Percentiles rank a stretch among this genome's conserved stretches.
phyloP scores from a whole-genome alignment of 176 grass and related monocot species.

The Chloris gayana region DNA sequence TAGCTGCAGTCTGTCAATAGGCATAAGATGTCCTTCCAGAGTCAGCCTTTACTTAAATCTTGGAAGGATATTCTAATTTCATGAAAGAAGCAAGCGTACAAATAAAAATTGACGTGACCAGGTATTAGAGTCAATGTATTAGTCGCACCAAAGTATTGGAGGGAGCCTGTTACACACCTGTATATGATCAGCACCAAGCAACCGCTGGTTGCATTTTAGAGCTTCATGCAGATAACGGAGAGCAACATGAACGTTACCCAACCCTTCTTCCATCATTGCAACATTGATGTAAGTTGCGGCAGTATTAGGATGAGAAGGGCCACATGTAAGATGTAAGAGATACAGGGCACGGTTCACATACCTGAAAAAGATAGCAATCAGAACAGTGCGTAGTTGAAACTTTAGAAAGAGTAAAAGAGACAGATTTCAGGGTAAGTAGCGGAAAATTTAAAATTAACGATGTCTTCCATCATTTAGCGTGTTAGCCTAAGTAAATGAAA shows the following conservation, averaged over 20 bases:
- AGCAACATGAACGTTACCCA: conserved; percentile 98
- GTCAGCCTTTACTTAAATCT: conserved; percentile 13
- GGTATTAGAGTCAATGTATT: conserved; percentile 16
- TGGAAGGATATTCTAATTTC: neutral
- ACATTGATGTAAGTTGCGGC: conserved; percentile 99
- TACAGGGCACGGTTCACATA: conserved; percentile 98
- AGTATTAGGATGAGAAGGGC: conserved; percentile 95
- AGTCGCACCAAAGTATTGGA: conserved; percentile 29
- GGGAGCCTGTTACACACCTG: conserved; percentile 62
- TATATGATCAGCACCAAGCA: conserved; percentile 98
- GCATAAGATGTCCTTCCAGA: conserved; percentile 35
- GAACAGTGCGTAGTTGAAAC: conserved; percentile 16
- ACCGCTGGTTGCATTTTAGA: conserved; percentile 93
- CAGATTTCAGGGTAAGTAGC: conserved; percentile 7
- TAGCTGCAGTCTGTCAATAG: conserved; percentile 90
- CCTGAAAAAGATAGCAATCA: conserved; percentile 50
- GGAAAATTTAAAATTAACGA: conserved; percentile 1
- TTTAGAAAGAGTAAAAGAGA: conserved; percentile 22
- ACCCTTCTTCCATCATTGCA: conserved; percentile 99
- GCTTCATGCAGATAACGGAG: conserved; percentile 91
- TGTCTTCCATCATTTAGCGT: conserved; percentile 3
- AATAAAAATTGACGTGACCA: conserved; percentile 26
- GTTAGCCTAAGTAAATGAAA: conserved; percentile 25
- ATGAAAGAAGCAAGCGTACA: conserved; percentile 10
- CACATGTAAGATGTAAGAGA: conserved; percentile 94